Conservation (phyloP, 495 filamentous ascomycete genomes). For the Jackrogersella minutella region DNA sequence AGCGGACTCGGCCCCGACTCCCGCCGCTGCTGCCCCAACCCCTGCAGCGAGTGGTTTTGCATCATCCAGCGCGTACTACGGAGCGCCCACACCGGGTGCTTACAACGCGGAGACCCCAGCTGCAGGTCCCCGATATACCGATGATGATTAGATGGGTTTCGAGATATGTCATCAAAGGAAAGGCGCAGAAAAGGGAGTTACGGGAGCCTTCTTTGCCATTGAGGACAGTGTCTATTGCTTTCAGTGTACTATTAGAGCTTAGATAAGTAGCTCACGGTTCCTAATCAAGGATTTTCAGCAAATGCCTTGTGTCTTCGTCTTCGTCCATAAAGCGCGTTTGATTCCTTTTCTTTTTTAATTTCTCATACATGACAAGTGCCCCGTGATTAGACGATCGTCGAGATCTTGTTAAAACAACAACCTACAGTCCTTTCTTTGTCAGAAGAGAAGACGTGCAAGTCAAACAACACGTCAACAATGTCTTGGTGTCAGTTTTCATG, state of each 20-base stretch:
- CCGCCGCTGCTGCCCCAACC: conserved; percentile 68
- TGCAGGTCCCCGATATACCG: conserved; percentile 65
- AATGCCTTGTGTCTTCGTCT: background rate
- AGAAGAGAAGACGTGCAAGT: background rate
- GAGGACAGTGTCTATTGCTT: background rate
- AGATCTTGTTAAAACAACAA: background rate
- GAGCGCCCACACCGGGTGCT: conserved; percentile 80
- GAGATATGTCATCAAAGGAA: conserved; percentile 10
- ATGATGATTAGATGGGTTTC: conserved; percentile 51
- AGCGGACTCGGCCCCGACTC: conserved; percentile 69
- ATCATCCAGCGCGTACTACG: conserved; percentile 61
- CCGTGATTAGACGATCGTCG: background rate
- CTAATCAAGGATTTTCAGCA: background rate
- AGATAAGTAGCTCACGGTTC: background rate
- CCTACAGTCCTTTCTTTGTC: background rate
- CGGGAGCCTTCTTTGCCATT: conserved; percentile 10
- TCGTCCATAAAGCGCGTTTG: background rate
- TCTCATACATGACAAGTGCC: too few relatives aligned
- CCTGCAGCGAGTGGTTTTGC: conserved; percentile 57
- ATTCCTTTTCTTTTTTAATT: background rate
- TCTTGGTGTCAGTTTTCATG: too few relatives aligned
- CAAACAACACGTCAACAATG: background rate
- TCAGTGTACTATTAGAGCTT: conserved; percentile 20
- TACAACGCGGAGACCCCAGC: conserved; percentile 82
- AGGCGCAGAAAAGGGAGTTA: conserved; percentile 17